phyloP scores from a whole-genome alignment of 1,284 basidiomycete species.

The Farysia itapuensis region DNA sequence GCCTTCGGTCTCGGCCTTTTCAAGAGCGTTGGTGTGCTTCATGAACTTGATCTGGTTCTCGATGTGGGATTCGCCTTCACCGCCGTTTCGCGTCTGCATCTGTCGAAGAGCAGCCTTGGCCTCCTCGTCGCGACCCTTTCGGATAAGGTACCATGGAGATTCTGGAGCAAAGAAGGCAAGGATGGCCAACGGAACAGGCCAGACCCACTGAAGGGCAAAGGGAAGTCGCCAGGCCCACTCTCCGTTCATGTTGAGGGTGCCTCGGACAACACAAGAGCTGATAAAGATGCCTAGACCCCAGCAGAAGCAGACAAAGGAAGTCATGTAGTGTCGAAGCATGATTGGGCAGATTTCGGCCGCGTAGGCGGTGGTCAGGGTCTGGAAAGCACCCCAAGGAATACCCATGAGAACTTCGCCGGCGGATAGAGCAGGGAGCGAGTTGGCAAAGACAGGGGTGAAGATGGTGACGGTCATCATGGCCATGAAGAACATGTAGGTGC shows the following conservation, averaged over 20 bases:
- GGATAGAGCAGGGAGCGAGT: conserved; percentile 59
- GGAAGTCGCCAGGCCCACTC: conserved; percentile 61
- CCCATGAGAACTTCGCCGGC: conserved; percentile 61
- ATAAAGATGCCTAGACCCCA: conserved; percentile 62
- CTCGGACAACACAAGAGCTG: conserved; percentile 62
- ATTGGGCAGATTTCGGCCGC: conserved; percentile 64
- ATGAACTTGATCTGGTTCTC: conserved; percentile 63
- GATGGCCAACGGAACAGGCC: conserved; percentile 57
- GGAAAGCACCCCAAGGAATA: conserved; percentile 62
- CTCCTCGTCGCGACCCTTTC: conserved; percentile 62
- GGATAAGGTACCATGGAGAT: conserved; percentile 63
- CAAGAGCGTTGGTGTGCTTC: conserved; percentile 62
- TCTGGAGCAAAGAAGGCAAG: conserved; percentile 58
- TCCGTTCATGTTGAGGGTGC: conserved; percentile 45
- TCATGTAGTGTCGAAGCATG: conserved; percentile 63
- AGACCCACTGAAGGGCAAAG: conserved; percentile 62
- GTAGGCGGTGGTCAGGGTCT: conserved; percentile 63
- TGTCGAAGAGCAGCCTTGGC: conserved; percentile 61
- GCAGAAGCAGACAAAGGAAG: conserved; percentile 64
- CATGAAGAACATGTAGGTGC: conserved; percentile 54
- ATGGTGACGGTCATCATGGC: conserved; percentile 58
- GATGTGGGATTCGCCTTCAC: conserved; percentile 58
- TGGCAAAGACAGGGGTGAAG: conserved; percentile 61
- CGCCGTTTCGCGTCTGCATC: conserved; percentile 56
- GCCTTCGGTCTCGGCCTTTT: conserved; percentile 58